Conservation (phyloP, 108 stramenopile genomes). For the Craspedostauros australis region DNA sequence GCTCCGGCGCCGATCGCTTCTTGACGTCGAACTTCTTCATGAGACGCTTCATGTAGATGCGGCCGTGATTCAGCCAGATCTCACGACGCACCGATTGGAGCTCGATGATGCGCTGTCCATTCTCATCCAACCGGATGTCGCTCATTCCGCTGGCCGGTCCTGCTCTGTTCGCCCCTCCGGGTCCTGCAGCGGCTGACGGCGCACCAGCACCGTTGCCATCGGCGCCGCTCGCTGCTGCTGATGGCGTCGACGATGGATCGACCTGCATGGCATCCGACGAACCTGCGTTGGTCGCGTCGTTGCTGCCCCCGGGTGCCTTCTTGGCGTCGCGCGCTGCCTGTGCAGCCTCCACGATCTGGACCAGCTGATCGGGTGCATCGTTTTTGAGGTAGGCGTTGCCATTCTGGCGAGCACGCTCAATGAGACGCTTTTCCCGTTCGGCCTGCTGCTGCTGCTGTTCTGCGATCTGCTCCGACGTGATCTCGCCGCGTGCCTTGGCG, state of each 20-base stretch:
- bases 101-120: conserved; percentile 68
- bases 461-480: conserved; percentile 22
- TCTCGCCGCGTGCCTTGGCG: conserved; percentile 72
- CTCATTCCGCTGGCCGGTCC: conserved; percentile 10
- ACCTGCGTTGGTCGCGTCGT: no score
- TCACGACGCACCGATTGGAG: conserved; percentile 69
- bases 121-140: conserved; percentile 53
- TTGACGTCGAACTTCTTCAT: conserved; percentile 74
- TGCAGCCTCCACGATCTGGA: conserved; percentile 46
- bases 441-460: conserved; percentile 25
- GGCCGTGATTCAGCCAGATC: conserved; percentile 77
- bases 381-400: neutral
- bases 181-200: neutral
- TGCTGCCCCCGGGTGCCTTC: no score
- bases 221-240: conserved; percentile 10
- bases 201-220: conserved; percentile 9
- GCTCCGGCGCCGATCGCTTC: conserved; percentile 51
- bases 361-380: conserved; percentile 33
- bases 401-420: conserved; percentile 8
- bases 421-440: conserved; percentile 16
- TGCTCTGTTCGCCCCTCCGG: conserved; percentile 11
- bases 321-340: conserved; percentile 45
- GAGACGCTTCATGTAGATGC: conserved; percentile 65
- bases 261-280: no score
- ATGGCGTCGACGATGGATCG: no score